Evolutionary conservation across 2,329 filamentous ascomycete species (phyloP).

Genomic region (Xylariaceae sp.): DNA sequence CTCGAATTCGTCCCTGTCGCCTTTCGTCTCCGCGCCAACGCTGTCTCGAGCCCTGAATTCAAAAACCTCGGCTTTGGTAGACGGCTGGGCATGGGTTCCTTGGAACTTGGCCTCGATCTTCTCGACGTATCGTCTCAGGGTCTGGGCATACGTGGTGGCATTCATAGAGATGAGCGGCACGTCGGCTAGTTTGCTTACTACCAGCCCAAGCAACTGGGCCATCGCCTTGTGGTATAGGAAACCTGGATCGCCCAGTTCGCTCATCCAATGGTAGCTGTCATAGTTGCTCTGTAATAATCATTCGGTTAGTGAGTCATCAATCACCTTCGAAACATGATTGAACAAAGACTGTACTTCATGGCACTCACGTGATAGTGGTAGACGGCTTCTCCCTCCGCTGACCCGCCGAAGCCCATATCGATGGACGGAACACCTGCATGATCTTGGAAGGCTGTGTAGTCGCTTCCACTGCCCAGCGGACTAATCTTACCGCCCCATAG

Average conservation of each 20-base stretch:
- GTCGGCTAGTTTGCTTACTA: conserved; percentile 57
- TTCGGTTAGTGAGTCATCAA: too few species aligned
- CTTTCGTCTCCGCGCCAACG: conserved; percentile 21
- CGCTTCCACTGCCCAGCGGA: conserved; percentile 67
- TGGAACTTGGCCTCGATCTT: conserved; percentile 46
- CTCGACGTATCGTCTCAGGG: conserved; percentile 48
- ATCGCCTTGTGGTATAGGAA: conserved; percentile 62
- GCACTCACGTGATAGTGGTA: conserved; percentile 66
- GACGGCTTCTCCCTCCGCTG: conserved; percentile 44
- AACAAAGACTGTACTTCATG: not conserved
- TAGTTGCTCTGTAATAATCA: conserved; percentile 83
- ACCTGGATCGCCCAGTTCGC: conserved; percentile 65
- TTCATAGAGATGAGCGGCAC: conserved; percentile 58
- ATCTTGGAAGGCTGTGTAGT: conserved; percentile 72
- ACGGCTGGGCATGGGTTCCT: conserved; percentile 20
- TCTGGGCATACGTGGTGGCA: conserved; percentile 58
- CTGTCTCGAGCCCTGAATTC: conserved; percentile 24
- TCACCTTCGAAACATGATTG: too few species aligned
- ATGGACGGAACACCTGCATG: conserved; percentile 61
- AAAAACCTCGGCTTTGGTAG: conserved; percentile 28
- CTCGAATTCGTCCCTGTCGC: conserved; percentile 36
- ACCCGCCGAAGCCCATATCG: conserved; percentile 54
- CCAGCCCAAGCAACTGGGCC: conserved; percentile 59
- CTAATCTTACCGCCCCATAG: conserved; percentile 57
- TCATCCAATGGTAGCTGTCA: conserved; percentile 88